phyloP scores from a whole-genome alignment of 352 stramenopile species.

The Chloridella minuta region DNA sequence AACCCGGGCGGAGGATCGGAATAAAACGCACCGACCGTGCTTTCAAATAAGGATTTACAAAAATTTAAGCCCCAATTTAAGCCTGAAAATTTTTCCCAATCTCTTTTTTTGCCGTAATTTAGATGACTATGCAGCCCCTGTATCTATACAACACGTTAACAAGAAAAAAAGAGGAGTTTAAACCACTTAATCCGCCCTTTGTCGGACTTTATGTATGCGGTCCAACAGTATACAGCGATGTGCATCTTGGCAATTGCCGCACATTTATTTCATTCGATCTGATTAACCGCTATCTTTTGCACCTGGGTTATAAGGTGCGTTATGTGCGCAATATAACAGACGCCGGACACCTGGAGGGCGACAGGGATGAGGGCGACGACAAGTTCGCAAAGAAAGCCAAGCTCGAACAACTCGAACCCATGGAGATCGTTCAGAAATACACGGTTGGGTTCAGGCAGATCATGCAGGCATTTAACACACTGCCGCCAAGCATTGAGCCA shows the following conservation, averaged over 20 bases:
- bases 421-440: neutral
- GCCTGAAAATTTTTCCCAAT: neutral
- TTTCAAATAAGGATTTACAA: no score
- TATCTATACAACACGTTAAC: neutral
- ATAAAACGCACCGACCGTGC: no score
- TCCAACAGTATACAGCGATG: neutral
- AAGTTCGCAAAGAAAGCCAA: neutral
- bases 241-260: neutral
- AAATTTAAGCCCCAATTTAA: neutral
- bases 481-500: neutral
- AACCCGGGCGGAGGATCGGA: no score
- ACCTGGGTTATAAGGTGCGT: neutral
- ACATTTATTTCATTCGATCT: neutral
- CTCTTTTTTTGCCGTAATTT: slow-evolving; percentile 1
- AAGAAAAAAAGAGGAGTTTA: neutral
- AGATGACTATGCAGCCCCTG: neutral
- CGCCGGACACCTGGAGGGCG: neutral
- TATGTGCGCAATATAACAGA: neutral
- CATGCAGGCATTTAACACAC: neutral
- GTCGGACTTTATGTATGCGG: neutral
- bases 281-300: neutral
- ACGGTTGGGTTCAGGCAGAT: neutral
- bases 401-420: neutral
- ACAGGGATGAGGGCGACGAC: neutral
- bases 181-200: neutral